These are phyloP conservation scores for Tylopilus sp. DNA, from an alignment of 768 basidiomycete species.

Conservation along the genomic window DNA sequence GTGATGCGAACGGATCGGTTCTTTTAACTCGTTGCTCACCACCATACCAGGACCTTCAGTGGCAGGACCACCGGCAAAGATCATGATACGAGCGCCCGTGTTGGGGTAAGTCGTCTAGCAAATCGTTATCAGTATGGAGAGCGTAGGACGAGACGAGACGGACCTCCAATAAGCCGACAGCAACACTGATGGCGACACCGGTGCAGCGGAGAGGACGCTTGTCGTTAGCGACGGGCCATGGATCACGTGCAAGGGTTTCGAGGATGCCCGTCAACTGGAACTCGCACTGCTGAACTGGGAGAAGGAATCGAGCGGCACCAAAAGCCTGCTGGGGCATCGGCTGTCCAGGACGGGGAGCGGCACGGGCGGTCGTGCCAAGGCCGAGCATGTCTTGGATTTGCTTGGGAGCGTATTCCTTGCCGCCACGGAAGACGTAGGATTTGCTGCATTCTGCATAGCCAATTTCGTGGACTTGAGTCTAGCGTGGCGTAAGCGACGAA, in stretches of 20 bases:
- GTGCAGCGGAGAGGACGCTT: slow-evolving; percentile 92
- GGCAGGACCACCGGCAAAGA: slow-evolving; percentile 92
- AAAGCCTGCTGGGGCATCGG: slow-evolving; percentile 76
- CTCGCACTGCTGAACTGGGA: slow-evolving; percentile 90
- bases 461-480: slow-evolving; percentile 99
- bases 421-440: slow-evolving; percentile 98
- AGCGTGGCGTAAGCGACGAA: not conserved
- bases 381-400: slow-evolving; percentile 99
- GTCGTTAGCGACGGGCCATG: slow-evolving; percentile 97
- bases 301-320: slow-evolving; percentile 86
- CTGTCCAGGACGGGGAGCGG: slow-evolving; percentile 83
- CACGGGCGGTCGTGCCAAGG: slow-evolving; percentile 66
- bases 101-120: slow-evolving; percentile 82
- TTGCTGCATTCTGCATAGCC: slow-evolving; percentile 96
- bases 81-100: slow-evolving; percentile 94
- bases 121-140: not conserved
- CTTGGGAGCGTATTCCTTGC: slow-evolving; percentile 93
- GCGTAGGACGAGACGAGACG: slow-evolving; percentile 6
- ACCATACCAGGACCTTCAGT: slow-evolving; percentile 98
- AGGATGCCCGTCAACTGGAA: slow-evolving; percentile 94
- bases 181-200: slow-evolving; percentile 91
- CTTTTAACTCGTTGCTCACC: slow-evolving; percentile 91
- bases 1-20: slow-evolving; percentile 97
- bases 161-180: slow-evolving; percentile 87
- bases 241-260: slow-evolving; percentile 83